phyloP scores from a whole-genome alignment of 2,329 filamentous ascomycete species.

The Cordyceps cateniannulata region DNA sequence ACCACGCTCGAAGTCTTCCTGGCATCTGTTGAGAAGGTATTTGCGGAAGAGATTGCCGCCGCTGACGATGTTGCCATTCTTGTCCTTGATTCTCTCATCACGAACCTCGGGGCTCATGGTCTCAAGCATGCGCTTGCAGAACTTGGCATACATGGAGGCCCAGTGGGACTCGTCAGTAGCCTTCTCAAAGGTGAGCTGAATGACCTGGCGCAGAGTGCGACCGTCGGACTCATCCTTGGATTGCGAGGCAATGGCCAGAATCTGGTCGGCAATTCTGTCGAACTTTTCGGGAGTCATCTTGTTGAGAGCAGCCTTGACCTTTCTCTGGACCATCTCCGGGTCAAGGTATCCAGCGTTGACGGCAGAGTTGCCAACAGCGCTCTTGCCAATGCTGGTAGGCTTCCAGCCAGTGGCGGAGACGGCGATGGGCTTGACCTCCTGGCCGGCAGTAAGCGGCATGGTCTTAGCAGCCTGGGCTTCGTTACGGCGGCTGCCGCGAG shows the following conservation, averaged over 20 bases:
- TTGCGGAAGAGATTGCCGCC: slow-evolving; percentile 96
- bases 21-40: slow-evolving; percentile 95
- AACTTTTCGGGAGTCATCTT: slow-evolving; percentile 99
- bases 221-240: slow-evolving; percentile 95
- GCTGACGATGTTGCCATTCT: slow-evolving; percentile 77
- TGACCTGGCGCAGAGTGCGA: slow-evolving; percentile 91
- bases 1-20: slow-evolving; percentile 97
- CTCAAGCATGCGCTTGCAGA: slow-evolving; percentile 95
- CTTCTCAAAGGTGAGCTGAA: slow-evolving; percentile 98
- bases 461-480: slow-evolving; percentile 71
- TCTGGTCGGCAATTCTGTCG: slow-evolving; percentile 89
- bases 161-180: slow-evolving; percentile 97
- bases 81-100: slow-evolving; percentile 91
- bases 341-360: slow-evolving; percentile 58
- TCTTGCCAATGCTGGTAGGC: slow-evolving; percentile 61
- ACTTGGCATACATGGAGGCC: slow-evolving; percentile 98
- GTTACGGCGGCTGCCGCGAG: slow-evolving; percentile 60
- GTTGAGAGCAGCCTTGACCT: slow-evolving; percentile 97
- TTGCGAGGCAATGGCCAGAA: slow-evolving; percentile 84
- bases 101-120: slow-evolving; percentile 92
- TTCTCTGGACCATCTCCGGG: slow-evolving; percentile 90
- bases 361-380: slow-evolving; percentile 29
- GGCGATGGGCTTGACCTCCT: slow-evolving; percentile 74
- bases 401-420: slow-evolving; percentile 80
- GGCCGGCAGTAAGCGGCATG: slow-evolving; percentile 84